Evolutionary conservation across 106 monocot genomes (phyloP).

Genomic region (Posidonia australis): DNA sequence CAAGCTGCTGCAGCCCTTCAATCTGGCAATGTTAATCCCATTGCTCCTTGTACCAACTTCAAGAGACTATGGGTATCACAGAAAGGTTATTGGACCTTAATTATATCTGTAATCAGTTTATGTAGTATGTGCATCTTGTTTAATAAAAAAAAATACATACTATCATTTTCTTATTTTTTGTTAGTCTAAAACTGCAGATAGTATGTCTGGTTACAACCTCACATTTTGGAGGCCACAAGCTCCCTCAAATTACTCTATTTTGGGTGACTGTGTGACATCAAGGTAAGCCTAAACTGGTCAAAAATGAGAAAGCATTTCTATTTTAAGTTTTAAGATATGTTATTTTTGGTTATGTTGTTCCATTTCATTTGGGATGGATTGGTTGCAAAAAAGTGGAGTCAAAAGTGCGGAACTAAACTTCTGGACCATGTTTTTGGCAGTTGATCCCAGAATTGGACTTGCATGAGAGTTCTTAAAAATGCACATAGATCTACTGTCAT

Average conservation of each 20-base stretch:
- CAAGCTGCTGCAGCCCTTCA: conserved; percentile 72
- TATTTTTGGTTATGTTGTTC: no score
- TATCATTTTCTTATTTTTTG: neutral
- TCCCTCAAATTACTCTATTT: conserved; percentile 81
- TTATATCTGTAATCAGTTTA: neutral
- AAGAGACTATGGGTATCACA: conserved; percentile 68
- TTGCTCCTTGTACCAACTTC: conserved; percentile 77
- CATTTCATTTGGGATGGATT: no score
- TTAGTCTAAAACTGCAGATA: conserved; percentile 32
- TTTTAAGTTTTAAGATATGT: no score
- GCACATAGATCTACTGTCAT: no score
- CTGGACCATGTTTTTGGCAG: no score
- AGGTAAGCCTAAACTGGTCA: conserved; percentile 28
- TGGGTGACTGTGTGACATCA: conserved; percentile 97
- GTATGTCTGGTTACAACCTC: conserved; percentile 44
- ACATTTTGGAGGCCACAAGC: conserved; percentile 99
- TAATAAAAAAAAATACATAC: neutral
- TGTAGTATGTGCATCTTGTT: no score
- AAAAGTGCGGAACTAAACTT: no score
- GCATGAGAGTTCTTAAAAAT: no score
- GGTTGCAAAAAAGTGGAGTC: no score
- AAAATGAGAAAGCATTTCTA: neutral
- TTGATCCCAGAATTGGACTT: no score
- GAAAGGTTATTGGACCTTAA: conserved; percentile 39
- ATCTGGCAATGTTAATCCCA: conserved; percentile 57